Conservation (phyloP, 2,329 filamentous ascomycete genomes). For the Elsinoe arachidis region DNA sequence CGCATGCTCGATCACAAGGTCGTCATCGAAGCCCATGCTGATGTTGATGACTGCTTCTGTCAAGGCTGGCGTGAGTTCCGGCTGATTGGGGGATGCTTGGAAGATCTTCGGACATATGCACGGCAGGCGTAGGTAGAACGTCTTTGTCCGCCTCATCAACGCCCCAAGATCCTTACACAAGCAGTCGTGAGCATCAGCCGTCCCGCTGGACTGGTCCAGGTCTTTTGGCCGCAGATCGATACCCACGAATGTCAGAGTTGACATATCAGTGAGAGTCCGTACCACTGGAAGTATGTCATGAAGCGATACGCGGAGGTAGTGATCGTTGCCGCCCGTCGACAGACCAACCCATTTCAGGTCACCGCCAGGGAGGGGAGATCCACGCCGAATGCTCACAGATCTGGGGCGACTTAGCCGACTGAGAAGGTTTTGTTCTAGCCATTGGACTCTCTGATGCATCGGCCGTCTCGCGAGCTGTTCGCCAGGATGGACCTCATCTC, state of each 20-base stretch:
- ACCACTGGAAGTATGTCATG: neutral
- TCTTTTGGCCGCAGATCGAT: neutral
- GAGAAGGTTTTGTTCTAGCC: neutral
- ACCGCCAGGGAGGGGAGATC: neutral
- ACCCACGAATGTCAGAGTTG: neutral
- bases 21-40: neutral
- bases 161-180: neutral
- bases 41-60: neutral
- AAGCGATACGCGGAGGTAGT: neutral
- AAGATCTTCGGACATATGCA: neutral
- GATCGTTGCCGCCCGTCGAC: neutral
- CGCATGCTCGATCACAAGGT: neutral
- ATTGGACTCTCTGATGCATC: neutral
- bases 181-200: neutral
- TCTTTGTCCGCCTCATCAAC: neutral
- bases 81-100: neutral
- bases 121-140: neutral
- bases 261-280: neutral
- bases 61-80: neutral
- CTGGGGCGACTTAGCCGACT: neutral
- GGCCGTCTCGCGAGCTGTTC: neutral
- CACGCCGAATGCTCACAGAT: neutral
- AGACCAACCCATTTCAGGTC: neutral
- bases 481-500: conserved; percentile 1
- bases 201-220: neutral